Evolutionary conservation across 768 basidiomycete genomes (phyloP), one percentile per base, ranked within the genome.

Genomic region (Auriscalpium microsporum): DNA sequence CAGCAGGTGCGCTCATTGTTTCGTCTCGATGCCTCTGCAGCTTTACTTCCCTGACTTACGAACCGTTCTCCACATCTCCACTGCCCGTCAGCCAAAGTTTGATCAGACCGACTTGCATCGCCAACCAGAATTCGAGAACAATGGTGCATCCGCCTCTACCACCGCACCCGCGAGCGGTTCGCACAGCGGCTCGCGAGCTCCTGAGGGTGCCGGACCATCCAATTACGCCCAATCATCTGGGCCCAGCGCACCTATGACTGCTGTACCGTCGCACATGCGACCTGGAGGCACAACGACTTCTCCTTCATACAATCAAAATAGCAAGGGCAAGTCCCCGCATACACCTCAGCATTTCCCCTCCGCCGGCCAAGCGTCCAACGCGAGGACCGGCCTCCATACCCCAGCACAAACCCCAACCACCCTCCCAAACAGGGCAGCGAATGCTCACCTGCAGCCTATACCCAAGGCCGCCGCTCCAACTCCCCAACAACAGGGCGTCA

Each of bases 41-140:
- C 14, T 21, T 11, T 23, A n/a, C 21, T 47, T 7, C n/a, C 19
- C 48, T 21, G 19, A 63, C 50, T 34, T 16, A n/a, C 34, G 11
- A n/a, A 13, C 19, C 33, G 11, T 7, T 28, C 48, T 48, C 19
- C 28, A 28, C 1, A 45, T 34, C 37, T 42, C 6, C 28, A 13
- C 4, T 10, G 17, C 40, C 28, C 28, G 46, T 33, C 45, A 88
- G 86, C 73, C 75, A 10, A 90, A 86, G 66, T 80, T 92, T 56
- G 81, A 90, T 62, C 75, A 78, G 57, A 73, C 66, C n/a, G 76
- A 81, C 17, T 71, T 92, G 1, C 78, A 91, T 64, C 81, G 87
- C 42, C 75, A 84, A 13, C 83, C 86, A 7, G 86, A 89, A 58
- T 86, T 82, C 56, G 76, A 79, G 45, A 80, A 80, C n/a, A 62